Evolutionary conservation across 352 stramenopile genomes (phyloP).

Genomic region (Globisporangium cederbergense): DNA sequence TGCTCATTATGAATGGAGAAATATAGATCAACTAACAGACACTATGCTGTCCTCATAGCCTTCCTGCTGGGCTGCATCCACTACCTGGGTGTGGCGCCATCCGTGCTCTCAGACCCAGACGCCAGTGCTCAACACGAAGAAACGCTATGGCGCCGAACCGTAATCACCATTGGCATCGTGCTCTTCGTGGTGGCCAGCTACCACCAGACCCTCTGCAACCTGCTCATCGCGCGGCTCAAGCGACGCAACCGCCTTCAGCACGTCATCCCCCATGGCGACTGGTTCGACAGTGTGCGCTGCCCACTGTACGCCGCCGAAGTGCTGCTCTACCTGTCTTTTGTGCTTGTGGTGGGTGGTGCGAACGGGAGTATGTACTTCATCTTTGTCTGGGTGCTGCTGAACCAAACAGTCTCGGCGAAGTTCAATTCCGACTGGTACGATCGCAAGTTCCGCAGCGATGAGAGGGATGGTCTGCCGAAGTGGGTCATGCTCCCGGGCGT

Average conservation of each 20-base stretch:
- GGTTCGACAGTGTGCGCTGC: slow-evolving; percentile 61
- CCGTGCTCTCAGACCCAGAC: slow-evolving; percentile 39
- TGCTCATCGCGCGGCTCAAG: slow-evolving; percentile 54
- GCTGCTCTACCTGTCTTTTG: slow-evolving; percentile 56
- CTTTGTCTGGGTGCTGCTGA: slow-evolving; percentile 54
- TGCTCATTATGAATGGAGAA: background rate
- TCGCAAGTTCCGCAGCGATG: slow-evolving; percentile 47
- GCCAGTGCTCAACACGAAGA: slow-evolving; percentile 20
- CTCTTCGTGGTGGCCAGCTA: slow-evolving; percentile 50
- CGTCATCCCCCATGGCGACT: slow-evolving; percentile 55
- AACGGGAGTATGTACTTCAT: slow-evolving; percentile 46
- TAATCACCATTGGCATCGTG: slow-evolving; percentile 23
- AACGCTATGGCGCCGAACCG: slow-evolving; percentile 15
- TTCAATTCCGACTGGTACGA: slow-evolving; percentile 56
- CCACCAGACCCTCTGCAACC: slow-evolving; percentile 65
- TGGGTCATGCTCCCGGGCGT: slow-evolving; percentile 35
- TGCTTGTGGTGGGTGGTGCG: slow-evolving; percentile 32
- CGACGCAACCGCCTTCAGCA: slow-evolving; percentile 38
- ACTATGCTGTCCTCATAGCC: slow-evolving; percentile 21
- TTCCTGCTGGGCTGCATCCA: slow-evolving; percentile 54
- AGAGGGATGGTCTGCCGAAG: slow-evolving; percentile 23
- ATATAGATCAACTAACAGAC: background rate
- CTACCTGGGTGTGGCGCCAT: slow-evolving; percentile 52
- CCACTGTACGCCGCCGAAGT: slow-evolving; percentile 65
- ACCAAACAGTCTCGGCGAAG: slow-evolving; percentile 54